A percentile compares a stretch with the other conserved stretches of the same genome.
phyloP scores from a whole-genome alignment of 2,329 filamentous ascomycete genomes.

The Aspergillus pseudotamarii region DNA sequence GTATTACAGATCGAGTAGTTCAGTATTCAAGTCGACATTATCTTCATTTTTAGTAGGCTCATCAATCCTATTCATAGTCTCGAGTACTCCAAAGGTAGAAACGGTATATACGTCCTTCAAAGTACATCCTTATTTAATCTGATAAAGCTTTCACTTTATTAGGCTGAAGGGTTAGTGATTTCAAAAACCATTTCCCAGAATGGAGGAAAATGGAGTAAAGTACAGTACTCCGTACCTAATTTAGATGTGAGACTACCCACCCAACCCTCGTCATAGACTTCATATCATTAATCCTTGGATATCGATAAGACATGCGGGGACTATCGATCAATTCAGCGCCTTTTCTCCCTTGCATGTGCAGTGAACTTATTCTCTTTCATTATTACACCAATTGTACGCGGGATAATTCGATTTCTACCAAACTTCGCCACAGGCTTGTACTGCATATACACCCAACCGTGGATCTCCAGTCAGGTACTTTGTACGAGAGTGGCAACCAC shows the following conservation, averaged over 20 bases:
- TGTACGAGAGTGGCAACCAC: background rate
- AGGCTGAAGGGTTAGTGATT: background rate
- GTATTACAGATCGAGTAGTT: background rate
- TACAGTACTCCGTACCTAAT: background rate
- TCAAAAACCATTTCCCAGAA: background rate
- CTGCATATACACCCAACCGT: background rate
- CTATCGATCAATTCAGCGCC: constrained; percentile 11
- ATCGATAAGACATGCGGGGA: constrained; percentile 27
- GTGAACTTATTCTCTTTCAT: constrained; percentile 10
- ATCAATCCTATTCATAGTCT: background rate
- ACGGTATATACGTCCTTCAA: background rate
- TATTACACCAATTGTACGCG: background rate
- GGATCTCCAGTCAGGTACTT: background rate
- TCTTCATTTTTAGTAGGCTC: background rate
- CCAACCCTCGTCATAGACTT: background rate
- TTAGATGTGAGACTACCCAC: background rate
- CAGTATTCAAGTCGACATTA: background rate
- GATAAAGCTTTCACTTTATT: background rate
- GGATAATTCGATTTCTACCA: background rate
- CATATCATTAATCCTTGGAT: constrained; percentile 9
- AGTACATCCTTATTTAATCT: background rate
- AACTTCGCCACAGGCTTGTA: background rate
- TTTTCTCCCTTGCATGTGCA: constrained; percentile 26
- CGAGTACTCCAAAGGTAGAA: background rate
- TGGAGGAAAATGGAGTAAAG: background rate